Evolutionary conservation across 768 basidiomycete species (phyloP), one percentile per base, ranked within the genome.

Genomic region (Suillus americanus): DNA sequence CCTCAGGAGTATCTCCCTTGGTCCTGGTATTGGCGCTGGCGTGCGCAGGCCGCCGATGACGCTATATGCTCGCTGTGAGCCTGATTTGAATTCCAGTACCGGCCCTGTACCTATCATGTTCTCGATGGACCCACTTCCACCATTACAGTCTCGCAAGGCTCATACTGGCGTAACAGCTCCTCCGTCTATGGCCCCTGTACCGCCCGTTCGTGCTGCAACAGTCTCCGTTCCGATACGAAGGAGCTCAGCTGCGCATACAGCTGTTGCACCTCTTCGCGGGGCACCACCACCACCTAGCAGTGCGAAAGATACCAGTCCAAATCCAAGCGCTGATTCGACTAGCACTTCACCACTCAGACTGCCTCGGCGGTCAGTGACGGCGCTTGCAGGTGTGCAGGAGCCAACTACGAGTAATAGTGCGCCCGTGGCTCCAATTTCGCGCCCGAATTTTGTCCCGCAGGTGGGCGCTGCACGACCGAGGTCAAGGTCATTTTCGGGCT

Each of bases 401-500:
- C n/a, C 25, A 2, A 57, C 53, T 46, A 48, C 23, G 50, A 38
- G 43, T 18, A 54, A 65, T 16, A 51, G 50, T 16, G 40, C 57
- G 53, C 62, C 41, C 65, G 18, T 62, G 38, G 56, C 23, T 40
- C 75, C 75, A 23, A 70, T 90, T 33, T 88, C 84, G 0, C 75
- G 89, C 16, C 79, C 88, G 0, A 88, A 89, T 55, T 91, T 92
- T 70, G 80, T 85, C 63, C 90, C 91, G 0, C 82, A 82, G 62
- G 79, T 78, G 10, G 79, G 81, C 8, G 79, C 79, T 3, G 69
- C 78, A 10, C 77, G 92, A 7, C 85, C 83, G 16, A 76, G 84
- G 6, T 92, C 92, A 5, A 74, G 91, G 59, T 92, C 90, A 25
- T 94, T 94, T 71, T 92, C 91, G 10, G 89, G 85, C 3, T 89